Evolutionary conservation across 768 basidiomycete species (phyloP), one percentile per base, ranked within the genome.

Genomic region (Macrolepiota fuliginosa): DNA sequence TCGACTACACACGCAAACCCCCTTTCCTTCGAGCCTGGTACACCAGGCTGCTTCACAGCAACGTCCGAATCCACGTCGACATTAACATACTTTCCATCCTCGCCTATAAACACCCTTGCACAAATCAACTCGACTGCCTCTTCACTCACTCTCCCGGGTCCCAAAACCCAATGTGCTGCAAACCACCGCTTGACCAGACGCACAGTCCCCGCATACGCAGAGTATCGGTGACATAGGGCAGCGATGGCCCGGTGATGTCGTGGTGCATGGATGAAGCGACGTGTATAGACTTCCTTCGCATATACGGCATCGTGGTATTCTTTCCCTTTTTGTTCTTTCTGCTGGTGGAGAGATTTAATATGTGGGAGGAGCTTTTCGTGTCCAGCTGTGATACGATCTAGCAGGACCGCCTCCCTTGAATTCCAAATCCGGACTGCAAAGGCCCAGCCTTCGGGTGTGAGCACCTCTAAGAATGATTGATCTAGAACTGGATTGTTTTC

Each of bases 131-230:
- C 97, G 37, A 92, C 83, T 0, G 84, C 87, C 71, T 98, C 94
- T 62, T 86, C 83, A 5, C 82, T 81, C 56, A 98, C 78, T 66
- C 93, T 90, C 0, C 80, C 74, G 3, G 37, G 58, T 1, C 83
- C 79, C 36, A 98, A 81, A 60, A 97, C 81, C 89, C 91, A 93
- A 70, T 99, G 97, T 6, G 90, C 79, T 0, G 91, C 86, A 57
- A 98, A 77, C 97, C 97, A 99, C 46, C 96, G 84, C 76, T 98
- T 96, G 54, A 92, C 83, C 15, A 98, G 81, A 40, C 97, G 82
- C 15, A 92, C 90, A 0, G 96, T 94, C 9, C 90, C 86, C 2
- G 93, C 81, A 72, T 87, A 97, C 11, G 94, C 91, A 0, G 85
- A 72, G 68, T 85, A 89, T 51, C 84, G 86, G 72, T 98, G 94